Conservation (phyloP, 495 filamentous ascomycete genomes). For the Neurospora intermedia region DNA sequence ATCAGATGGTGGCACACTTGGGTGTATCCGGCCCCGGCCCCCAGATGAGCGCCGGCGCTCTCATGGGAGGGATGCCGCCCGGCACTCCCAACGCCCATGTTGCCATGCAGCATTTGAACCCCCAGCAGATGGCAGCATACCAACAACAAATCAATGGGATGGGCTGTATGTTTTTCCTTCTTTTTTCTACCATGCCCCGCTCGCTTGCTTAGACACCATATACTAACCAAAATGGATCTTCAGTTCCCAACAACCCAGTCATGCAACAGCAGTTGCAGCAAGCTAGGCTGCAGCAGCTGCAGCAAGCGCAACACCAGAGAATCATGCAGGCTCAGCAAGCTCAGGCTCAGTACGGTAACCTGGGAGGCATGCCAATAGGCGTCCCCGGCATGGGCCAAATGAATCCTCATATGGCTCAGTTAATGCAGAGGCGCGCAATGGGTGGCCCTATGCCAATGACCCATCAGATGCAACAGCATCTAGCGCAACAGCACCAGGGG, state of each 20-base stretch:
- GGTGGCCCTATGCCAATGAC: constrained; percentile 28
- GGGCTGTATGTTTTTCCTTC: constrained; percentile 13
- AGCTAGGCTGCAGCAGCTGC: constrained; percentile 24
- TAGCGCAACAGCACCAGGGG: constrained; percentile 32
- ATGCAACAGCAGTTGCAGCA: constrained; percentile 42
- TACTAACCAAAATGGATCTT: constrained; percentile 6
- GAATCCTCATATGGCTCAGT: constrained; percentile 16
- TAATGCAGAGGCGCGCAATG: constrained; percentile 20
- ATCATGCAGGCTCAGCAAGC: constrained; percentile 42
- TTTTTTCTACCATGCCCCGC: background rate
- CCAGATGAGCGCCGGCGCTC: constrained; percentile 68
- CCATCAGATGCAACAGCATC: constrained; percentile 37
- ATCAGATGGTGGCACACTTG: constrained; percentile 61
- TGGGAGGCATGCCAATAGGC: constrained; percentile 46
- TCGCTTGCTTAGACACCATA: background rate
- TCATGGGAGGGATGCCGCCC: constrained; percentile 72
- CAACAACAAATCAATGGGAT: constrained; percentile 33
- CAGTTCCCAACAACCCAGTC: constrained; percentile 43
- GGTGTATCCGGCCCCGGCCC: constrained; percentile 72
- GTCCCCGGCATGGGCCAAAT: constrained; percentile 46
- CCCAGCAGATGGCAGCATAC: constrained; percentile 53
- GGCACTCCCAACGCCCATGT: constrained; percentile 64
- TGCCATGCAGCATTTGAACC: constrained; percentile 64
- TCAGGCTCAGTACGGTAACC: constrained; percentile 22
- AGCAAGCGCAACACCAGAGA: constrained; percentile 35